phyloP scores from a whole-genome alignment of 352 stramenopile species.

The Thalassiosira livingstoniorum region DNA sequence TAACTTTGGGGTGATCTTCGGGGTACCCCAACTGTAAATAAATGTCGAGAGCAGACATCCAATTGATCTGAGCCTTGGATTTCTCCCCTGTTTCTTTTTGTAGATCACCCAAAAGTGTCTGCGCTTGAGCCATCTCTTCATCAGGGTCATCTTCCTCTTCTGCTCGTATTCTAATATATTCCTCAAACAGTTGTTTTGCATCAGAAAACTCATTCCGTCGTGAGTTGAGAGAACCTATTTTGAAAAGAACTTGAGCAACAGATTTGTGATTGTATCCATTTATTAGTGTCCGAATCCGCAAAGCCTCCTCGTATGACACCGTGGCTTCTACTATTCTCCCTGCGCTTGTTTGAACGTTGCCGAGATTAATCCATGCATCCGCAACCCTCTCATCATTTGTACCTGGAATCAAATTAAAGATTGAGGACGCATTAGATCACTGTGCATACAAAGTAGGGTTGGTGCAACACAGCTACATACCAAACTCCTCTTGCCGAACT shows the following conservation, averaged over 20 bases:
- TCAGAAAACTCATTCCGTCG: constrained; percentile 51
- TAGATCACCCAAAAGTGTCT: constrained; percentile 63
- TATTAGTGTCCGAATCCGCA: constrained; percentile 47
- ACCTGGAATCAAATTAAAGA: constrained; percentile 12
- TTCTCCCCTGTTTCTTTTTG: constrained; percentile 63
- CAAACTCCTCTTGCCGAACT: constrained; percentile 55
- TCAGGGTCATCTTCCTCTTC: constrained; percentile 64
- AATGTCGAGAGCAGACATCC: constrained; percentile 66
- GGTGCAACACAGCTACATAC: constrained; percentile 4
- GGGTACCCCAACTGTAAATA: constrained; percentile 62
- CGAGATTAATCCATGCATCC: constrained; percentile 63
- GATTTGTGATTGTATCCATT: constrained; percentile 55
- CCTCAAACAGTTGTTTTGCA: constrained; percentile 64
- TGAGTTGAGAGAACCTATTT: constrained; percentile 61
- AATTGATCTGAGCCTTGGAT: constrained; percentile 72
- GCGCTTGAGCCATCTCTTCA: constrained; percentile 65
- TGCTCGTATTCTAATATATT: constrained; percentile 67
- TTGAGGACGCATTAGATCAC: background rate
- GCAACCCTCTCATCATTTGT: constrained; percentile 55
- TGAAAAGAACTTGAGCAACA: constrained; percentile 62
- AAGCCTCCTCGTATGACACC: constrained; percentile 63
- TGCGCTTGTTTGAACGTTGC: constrained; percentile 53
- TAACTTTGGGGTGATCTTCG: constrained; percentile 60
- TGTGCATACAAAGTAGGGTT: background rate
- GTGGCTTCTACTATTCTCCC: constrained; percentile 51